These are phyloP conservation scores for Selenicereus undatus DNA, from an alignment of 148 eudicot species.

Conservation along the genomic window DNA sequence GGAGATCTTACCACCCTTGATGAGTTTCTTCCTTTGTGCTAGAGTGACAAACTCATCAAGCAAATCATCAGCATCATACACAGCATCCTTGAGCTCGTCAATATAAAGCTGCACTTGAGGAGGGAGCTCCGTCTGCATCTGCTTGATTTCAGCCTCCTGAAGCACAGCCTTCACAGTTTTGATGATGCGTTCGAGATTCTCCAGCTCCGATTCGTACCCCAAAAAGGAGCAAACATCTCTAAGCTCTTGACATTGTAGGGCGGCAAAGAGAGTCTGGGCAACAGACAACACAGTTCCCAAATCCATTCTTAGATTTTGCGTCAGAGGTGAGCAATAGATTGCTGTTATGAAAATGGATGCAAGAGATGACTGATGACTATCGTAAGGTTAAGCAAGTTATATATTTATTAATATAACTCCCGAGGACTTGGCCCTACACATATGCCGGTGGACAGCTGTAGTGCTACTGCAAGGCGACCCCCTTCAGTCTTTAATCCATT, in stretches of 20 bases:
- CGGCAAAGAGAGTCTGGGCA: neutral
- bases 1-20: neutral
- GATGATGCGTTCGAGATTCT: neutral
- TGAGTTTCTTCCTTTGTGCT: neutral
- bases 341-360: neutral
- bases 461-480: too few species aligned
- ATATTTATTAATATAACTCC: too few species aligned
- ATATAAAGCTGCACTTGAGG: neutral
- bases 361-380: too few species aligned
- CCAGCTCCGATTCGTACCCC: neutral
- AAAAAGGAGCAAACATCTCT: neutral
- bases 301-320: neutral
- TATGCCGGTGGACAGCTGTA: too few species aligned
- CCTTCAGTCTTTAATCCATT: too few species aligned
- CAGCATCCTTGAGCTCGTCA: constrained; percentile 2
- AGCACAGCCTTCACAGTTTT: neutral
- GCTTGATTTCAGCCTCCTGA: neutral
- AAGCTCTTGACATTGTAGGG: neutral
- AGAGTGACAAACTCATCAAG: constrained; percentile 6
- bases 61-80: constrained; percentile 8
- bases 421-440: too few species aligned
- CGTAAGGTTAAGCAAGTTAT: too few species aligned
- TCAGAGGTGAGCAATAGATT: neutral
- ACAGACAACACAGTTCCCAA: neutral
- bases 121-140: neutral